phyloP scores from a whole-genome alignment of 2,329 filamentous ascomycete species.

The Ascochyta fabae region DNA sequence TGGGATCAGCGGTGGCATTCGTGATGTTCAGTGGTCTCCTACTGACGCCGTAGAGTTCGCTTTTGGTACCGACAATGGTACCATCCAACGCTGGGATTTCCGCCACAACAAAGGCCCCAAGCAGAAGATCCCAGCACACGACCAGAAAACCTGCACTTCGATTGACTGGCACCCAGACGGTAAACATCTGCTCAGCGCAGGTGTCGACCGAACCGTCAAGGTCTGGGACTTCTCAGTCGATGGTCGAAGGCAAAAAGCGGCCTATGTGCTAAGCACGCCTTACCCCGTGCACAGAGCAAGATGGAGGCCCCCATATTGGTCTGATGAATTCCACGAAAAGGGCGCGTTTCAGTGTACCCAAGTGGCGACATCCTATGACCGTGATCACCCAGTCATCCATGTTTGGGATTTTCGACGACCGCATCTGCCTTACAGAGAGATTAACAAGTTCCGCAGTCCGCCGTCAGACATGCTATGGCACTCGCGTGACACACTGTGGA shows the following conservation, averaged over 20 bases:
- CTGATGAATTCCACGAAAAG: constrained; percentile 57
- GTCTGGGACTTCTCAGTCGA: constrained; percentile 68
- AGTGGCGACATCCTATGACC: constrained; percentile 67
- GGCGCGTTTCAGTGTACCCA: constrained; percentile 67
- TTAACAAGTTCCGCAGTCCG: constrained; percentile 61
- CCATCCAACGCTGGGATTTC: constrained; percentile 69
- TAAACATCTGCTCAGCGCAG: constrained; percentile 68
- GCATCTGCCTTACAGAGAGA: constrained; percentile 66
- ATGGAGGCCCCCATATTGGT: constrained; percentile 67
- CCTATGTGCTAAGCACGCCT: constrained; percentile 64
- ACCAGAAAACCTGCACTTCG: constrained; percentile 63
- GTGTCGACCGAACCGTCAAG: constrained; percentile 66
- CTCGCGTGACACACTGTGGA: constrained; percentile 69
- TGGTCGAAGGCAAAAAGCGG: constrained; percentile 64
- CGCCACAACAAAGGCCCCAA: constrained; percentile 63
- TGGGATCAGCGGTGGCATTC: constrained; percentile 66
- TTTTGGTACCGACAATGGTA: constrained; percentile 68
- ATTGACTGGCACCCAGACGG: constrained; percentile 73
- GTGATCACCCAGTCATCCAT: constrained; percentile 66
- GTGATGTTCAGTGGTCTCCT: constrained; percentile 70
- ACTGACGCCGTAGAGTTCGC: constrained; percentile 68
- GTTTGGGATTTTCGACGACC: constrained; percentile 70
- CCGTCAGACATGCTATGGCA: constrained; percentile 69
- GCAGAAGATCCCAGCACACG: constrained; percentile 67
- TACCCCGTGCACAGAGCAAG: constrained; percentile 67